A percentile compares a stretch with the other conserved stretches of the same genome.
These are phyloP conservation scores for Lithospermum erythrorhizon DNA, from an alignment of 257 asterid genomes.

Conservation along the genomic window DNA sequence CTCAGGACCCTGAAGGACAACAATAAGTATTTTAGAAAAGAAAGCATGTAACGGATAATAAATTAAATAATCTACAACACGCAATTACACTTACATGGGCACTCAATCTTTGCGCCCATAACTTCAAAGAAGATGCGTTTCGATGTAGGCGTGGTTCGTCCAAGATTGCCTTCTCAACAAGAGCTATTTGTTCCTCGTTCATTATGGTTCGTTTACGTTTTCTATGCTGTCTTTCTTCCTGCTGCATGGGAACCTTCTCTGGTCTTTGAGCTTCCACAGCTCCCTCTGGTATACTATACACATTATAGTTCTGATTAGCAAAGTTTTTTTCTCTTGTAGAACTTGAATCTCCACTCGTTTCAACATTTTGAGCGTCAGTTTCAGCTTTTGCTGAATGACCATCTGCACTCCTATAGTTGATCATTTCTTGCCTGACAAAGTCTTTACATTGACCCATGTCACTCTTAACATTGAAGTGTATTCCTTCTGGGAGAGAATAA, in stretches of 20 bases:
- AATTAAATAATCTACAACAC: background rate
- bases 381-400: conserved; percentile 29
- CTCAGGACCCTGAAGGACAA: conserved; percentile 76
- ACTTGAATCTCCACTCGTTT: conserved; percentile 77
- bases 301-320: conserved; percentile 27
- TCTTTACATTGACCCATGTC: conserved; percentile 28
- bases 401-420: conserved; percentile 21
- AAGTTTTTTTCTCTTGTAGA: conserved; percentile 51
- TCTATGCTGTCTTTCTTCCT: conserved; percentile 76
- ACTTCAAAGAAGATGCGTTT: conserved; percentile 39
- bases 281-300: conserved; percentile 39
- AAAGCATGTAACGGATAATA: conserved; percentile 2
- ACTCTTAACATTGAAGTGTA: conserved; percentile 22
- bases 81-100: conserved; percentile 38
- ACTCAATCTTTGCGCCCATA: conserved; percentile 79
- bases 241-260: conserved; percentile 40
- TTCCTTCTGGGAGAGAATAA: conserved; percentile 26
- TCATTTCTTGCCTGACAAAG: conserved; percentile 29
- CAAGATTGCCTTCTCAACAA: conserved; percentile 63
- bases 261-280: conserved; percentile 46
- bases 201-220: conserved; percentile 87
- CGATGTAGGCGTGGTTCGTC: conserved; percentile 94
- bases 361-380: conserved; percentile 44
- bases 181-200: conserved; percentile 75
- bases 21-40: conserved; percentile 12